Evolutionary conservation across 192 early-diverging fungal species (phyloP).

Genomic region (Coemansia sp.): DNA sequence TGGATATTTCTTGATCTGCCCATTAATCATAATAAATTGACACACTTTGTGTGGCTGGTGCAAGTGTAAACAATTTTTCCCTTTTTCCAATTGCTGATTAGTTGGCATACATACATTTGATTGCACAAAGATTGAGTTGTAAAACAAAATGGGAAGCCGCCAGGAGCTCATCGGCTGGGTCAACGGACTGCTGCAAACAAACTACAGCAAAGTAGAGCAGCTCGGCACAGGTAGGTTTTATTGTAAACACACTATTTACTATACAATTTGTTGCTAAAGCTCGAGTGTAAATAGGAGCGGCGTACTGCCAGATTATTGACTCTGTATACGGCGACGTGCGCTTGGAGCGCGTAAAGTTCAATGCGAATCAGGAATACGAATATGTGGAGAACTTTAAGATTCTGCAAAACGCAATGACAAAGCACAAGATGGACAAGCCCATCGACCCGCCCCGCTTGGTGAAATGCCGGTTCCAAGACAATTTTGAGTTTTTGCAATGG

Average conservation of each 20-base stretch:
- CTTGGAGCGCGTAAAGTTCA: slow-evolving; percentile 90
- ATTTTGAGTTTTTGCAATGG: slow-evolving; percentile 98
- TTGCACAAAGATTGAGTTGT: too few species aligned
- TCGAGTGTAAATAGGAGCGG: slow-evolving; percentile 56
- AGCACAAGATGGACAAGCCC: slow-evolving; percentile 88
- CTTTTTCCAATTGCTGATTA: neutral
- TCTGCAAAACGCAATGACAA: slow-evolving; percentile 83
- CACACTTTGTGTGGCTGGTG: too few species aligned
- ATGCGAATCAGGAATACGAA: slow-evolving; percentile 94
- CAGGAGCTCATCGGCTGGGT: slow-evolving; percentile 92
- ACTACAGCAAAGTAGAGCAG: slow-evolving; percentile 93
- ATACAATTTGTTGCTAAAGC: neutral
- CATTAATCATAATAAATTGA: neutral
- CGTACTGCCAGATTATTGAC: slow-evolving; percentile 77
- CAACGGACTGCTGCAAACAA: slow-evolving; percentile 88
- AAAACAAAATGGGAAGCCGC: slow-evolving; percentile 71
- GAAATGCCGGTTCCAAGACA: slow-evolving; percentile 98
- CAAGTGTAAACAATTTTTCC: slow-evolving; percentile 4
- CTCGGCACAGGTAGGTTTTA: slow-evolving; percentile 77
- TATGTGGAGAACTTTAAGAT: slow-evolving; percentile 95
- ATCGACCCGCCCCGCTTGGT: slow-evolving; percentile 87
- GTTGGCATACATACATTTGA: too few species aligned
- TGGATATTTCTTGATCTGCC: slow-evolving; percentile 42
- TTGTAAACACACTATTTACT: neutral
- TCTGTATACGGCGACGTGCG: slow-evolving; percentile 78